Percentiles rank a stretch among this genome's conserved stretches.
Evolutionary conservation across 2,329 filamentous ascomycete genomes (phyloP).

Genomic region (Diaporthe longicolla): DNA sequence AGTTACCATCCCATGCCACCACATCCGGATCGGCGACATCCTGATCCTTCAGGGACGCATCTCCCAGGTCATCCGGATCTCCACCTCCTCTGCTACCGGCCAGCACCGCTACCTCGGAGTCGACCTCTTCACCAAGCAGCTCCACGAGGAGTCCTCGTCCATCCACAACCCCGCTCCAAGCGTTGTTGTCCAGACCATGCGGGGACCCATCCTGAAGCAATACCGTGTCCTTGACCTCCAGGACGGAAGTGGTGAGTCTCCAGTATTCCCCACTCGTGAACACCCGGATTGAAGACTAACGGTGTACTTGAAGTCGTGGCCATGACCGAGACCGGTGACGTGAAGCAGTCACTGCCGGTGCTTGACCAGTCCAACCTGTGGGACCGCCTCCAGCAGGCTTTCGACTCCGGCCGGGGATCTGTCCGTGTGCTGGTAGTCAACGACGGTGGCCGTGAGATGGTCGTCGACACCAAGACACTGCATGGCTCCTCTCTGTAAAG

Average conservation of each 20-base stretch:
- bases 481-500: conserved; percentile 80
- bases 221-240: conserved; percentile 99
- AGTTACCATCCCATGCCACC: conserved; percentile 98
- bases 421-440: conserved; percentile 96
- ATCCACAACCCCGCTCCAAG: conserved; percentile 97
- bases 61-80: conserved; percentile 99
- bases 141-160: conserved; percentile 98
- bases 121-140: conserved; percentile 99
- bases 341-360: conserved; percentile 95
- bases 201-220: conserved; percentile 99
- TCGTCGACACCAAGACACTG: conserved; percentile 98
- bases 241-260: conserved; percentile 75
- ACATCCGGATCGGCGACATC: conserved; percentile 99
- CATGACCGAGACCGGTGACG: conserved; percentile 99
- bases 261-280: background rate
- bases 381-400: conserved; percentile 83
- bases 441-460: conserved; percentile 93
- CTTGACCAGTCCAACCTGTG: conserved; percentile 95
- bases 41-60: conserved; percentile 98
- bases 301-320: conserved; percentile 74
- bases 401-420: conserved; percentile 91
- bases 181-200: conserved; percentile 99
- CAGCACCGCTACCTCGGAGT: conserved; percentile 99
- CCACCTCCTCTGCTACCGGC: conserved; percentile 95
- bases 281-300: background rate